A percentile compares a stretch with the other conserved stretches of the same genome.
Evolutionary conservation across 257 asterid genomes (phyloP).

Genomic region (Nicotiana undulata): DNA sequence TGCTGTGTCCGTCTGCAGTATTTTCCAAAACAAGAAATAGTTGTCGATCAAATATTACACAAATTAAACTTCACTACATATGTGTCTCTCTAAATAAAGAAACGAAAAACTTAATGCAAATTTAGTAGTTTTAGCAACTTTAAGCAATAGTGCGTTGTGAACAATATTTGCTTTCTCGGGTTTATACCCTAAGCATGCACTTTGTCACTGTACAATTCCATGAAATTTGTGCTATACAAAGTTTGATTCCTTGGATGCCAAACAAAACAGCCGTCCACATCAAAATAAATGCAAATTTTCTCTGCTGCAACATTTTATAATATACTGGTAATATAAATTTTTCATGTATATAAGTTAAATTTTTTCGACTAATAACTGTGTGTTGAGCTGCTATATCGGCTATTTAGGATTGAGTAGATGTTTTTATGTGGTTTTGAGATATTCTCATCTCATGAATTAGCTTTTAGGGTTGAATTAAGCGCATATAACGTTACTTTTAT

Average conservation of each 20-base stretch:
- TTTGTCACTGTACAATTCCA: neutral
- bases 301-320: too few relatives aligned
- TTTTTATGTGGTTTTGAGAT: too few relatives aligned
- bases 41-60: too few relatives aligned
- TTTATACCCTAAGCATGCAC: slow-evolving; percentile 13
- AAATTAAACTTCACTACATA: neutral
- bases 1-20: slow-evolving; percentile 92
- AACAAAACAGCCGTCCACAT: neutral
- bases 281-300: too few relatives aligned
- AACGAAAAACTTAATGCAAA: neutral
- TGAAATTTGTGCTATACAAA: slow-evolving; percentile 9
- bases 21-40: slow-evolving; percentile 11
- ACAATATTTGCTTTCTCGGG: neutral
- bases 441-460: too few relatives aligned
- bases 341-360: too few relatives aligned
- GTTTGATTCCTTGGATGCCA: neutral
- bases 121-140: neutral
- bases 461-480: too few relatives aligned
- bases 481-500: too few relatives aligned
- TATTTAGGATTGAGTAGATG: too few relatives aligned
- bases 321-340: too few relatives aligned
- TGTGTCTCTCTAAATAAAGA: neutral
- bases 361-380: too few relatives aligned
- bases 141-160: neutral
- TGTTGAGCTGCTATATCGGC: too few relatives aligned